Base-by-base conservation (phyloP, 768 basidiomycete genomes). In the Amanita jacksonii region DNA sequence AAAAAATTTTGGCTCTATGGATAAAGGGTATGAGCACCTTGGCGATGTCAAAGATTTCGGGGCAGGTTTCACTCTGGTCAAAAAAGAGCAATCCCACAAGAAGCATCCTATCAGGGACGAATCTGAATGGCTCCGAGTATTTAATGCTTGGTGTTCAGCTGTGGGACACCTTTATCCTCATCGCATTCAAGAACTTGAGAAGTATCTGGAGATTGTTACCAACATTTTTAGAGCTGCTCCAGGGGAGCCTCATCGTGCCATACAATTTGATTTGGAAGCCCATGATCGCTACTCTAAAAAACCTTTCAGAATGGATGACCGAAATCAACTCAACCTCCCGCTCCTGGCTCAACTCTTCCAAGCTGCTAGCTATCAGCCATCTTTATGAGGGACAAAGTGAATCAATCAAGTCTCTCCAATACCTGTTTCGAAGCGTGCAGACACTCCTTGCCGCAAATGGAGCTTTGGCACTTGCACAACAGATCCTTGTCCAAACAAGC, bases 1-100 rank as follows among this genome's bases (percentile, higher is more conserved):
- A 22, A 55, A 55, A 32, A 27, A 53, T 0, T 47, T 41, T 27
- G 50, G 52, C n/a, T 40, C 48, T 3, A 38, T 55, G 13, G 43
- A 44, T n/a, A n/a, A n/a, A n/a, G n/a, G n/a, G n/a, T n/a, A n/a
- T n/a, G n/a, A n/a, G n/a, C n/a, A n/a, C n/a, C n/a, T n/a, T n/a
- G n/a, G n/a, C n/a, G n/a, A n/a, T n/a, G n/a, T n/a, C n/a, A n/a
- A n/a, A n/a, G n/a, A n/a, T n/a, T n/a, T n/a, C n/a, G n/a, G n/a
- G n/a, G n/a, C n/a, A n/a, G n/a, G n/a, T n/a, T n/a, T n/a, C 7
- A 12, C 49, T 19, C 49, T 46, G 15, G 36, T 51, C 13, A 42
- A 28, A 31, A 53, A 49, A 45, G 50, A 50, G n/a, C 45, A 41
- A 9, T 3, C 45, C 7, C 32, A 25, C 6, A 38, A 47, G 27